These are phyloP conservation scores for Borovskyia barvae DNA, from an alignment of 208 protist species.

Conservation along the genomic window DNA sequence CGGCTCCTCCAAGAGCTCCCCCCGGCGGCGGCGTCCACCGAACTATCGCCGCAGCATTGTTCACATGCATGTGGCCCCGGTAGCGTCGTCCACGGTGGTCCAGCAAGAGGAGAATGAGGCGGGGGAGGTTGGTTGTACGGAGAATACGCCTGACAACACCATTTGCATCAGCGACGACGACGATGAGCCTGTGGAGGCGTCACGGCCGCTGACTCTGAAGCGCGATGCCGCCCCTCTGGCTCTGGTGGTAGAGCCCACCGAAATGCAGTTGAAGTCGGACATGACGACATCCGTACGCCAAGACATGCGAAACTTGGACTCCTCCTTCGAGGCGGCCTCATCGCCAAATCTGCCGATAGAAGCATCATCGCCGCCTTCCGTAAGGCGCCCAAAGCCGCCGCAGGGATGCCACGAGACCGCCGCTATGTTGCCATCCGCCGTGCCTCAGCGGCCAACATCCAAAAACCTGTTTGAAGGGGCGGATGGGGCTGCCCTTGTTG, in stretches of 20 bases:
- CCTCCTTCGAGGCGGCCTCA: too few species aligned
- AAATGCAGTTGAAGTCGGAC: too few species aligned
- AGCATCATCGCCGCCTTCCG: background rate
- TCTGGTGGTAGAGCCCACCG: too few species aligned
- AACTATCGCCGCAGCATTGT: constrained; percentile 30
- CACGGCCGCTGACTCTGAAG: background rate
- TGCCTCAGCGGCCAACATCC: background rate
- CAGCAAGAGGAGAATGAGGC: background rate
- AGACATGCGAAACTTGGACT: too few species aligned
- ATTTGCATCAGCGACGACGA: constrained; percentile 22
- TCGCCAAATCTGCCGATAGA: too few species aligned
- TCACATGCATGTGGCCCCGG: constrained; percentile 30
- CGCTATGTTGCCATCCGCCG: background rate
- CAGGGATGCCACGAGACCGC: too few species aligned
- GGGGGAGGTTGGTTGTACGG: background rate
- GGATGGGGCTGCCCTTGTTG: constrained; percentile 14
- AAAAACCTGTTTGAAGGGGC: constrained; percentile 50
- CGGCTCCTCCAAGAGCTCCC: too few species aligned
- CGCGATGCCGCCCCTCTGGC: background rate
- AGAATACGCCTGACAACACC: constrained; percentile 4
- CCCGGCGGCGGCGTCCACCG: constrained; percentile 26
- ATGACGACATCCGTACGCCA: too few species aligned
- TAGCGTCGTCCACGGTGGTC: background rate
- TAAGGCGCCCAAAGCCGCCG: background rate
- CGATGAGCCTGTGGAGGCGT: background rate